Base-by-base conservation (phyloP, 768 basidiomycete genomes). In the Dentipellis sp. region DNA sequence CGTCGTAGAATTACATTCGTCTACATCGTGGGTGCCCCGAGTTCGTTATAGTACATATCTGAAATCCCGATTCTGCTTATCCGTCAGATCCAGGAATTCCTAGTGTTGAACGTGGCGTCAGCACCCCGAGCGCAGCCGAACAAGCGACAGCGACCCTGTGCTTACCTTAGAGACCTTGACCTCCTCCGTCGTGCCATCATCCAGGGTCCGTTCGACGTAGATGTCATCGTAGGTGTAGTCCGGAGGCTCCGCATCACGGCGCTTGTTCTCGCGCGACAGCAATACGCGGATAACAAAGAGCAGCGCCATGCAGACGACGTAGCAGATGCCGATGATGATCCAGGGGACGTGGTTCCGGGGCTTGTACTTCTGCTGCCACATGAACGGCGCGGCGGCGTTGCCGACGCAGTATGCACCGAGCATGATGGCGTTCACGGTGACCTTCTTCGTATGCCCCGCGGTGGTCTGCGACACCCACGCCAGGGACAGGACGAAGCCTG, bases 261-360 rank as follows among this genome's bases (percentile, higher is more conserved):
- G 73, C 52, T 72, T 77, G 65, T 91, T 90, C 72, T 90, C 85
- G 37, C 71, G 67, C 3, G 71, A 64, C 39, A 91, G 75, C 29
- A 81, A 42, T 54, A 62, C 69, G 19, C 86, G 81, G 56, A 91
- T 79, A 38, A 65, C 22, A 21, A 82, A 70, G 14, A 78, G 52
- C 61, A 78, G 53, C 11, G 71, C 29, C 47, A 84, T 81, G 67
- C 83, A 83, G 34, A 66, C 57, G 10, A 71, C 58, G 64, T 84
- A 83, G 68, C 84, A 86, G 52, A 82, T 65, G 2, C 84, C 80
- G 55, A 91, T 90, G 62, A 91, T 75, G 53, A 78, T 78, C 89
- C 90, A 91, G 2, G 88, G 89, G 29, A 90, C 67, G 55, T 77
- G 83, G 60, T 89, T 86, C 50, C 86, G 76, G 5, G 86, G 87